Evolutionary conservation across 148 eudicot genomes (phyloP).

Genomic region (Simmondsia chinensis): DNA sequence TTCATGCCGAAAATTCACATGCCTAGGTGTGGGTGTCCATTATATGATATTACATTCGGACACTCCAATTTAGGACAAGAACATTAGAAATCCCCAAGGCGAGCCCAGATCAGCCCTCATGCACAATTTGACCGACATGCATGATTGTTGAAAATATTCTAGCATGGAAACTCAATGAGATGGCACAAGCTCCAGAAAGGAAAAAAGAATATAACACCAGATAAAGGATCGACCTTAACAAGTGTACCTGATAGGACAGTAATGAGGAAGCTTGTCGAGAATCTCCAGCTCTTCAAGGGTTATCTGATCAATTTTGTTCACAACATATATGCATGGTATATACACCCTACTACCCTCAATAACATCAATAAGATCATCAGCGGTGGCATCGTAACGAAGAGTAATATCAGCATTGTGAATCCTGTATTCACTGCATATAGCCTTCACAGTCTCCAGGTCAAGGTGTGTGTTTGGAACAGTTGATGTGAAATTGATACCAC

Average conservation of each 20-base stretch:
- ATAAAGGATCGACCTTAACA: background rate
- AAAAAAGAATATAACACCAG: background rate
- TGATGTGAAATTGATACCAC: conserved; percentile 94
- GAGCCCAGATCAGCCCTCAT: no score
- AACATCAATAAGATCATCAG: conserved; percentile 96
- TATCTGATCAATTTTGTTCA: conserved; percentile 95
- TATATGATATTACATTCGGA: no score
- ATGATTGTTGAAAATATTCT: no score
- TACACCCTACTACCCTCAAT: conserved; percentile 96
- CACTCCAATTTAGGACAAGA: no score
- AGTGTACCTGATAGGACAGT: conserved; percentile 92
- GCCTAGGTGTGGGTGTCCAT: no score
- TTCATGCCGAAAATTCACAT: no score
- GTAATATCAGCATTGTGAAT: conserved; percentile 94
- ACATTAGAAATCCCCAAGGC: no score
- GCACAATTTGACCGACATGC: no score
- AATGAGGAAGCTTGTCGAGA: conserved; percentile 94
- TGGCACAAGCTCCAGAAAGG: no score
- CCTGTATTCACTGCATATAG: conserved; percentile 91
- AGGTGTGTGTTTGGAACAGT: conserved; percentile 82
- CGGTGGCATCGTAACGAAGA: conserved; percentile 89
- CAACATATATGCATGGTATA: conserved; percentile 87
- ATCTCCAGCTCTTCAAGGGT: conserved; percentile 94
- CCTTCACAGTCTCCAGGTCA: conserved; percentile 96
- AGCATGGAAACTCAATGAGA: no score